phyloP scores from a whole-genome alignment of 495 filamentous ascomycete species.

The Aspergillus cavernicola region DNA sequence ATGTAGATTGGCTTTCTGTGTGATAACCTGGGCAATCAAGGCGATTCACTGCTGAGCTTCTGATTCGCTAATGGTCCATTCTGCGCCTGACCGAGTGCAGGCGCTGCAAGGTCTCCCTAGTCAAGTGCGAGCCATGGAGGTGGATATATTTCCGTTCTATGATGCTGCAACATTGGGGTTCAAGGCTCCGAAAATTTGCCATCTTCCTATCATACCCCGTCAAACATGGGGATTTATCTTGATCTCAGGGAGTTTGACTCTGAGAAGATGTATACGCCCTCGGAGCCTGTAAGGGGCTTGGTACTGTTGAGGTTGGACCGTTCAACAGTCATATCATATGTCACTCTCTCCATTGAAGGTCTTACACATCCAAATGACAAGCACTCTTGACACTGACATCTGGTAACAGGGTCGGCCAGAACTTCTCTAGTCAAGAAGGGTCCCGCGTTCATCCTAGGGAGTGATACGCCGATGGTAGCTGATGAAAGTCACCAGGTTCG shows the following conservation, averaged over 20 bases:
- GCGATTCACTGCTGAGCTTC: no score
- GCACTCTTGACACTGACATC: neutral
- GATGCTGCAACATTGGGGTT: no score
- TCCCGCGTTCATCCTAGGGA: neutral
- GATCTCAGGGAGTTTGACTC: neutral
- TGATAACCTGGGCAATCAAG: no score
- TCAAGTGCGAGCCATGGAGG: no score
- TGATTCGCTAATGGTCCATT: no score
- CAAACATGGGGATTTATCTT: constrained; percentile 1
- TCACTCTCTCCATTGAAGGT: constrained; percentile 2
- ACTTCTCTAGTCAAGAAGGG: constrained; percentile 1
- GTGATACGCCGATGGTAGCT: constrained; percentile 2
- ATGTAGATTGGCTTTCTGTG: no score
- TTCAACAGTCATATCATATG: neutral
- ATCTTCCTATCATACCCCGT: neutral
- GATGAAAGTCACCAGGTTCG: constrained; percentile 1
- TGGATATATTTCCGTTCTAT: neutral
- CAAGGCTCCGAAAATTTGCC: neutral
- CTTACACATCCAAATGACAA: neutral
- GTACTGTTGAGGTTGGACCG: neutral
- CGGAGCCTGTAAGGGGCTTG: neutral
- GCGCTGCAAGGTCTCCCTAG: no score
- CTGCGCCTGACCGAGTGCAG: no score
- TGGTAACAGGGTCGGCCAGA: neutral
- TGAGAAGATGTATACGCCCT: neutral